phyloP scores from a whole-genome alignment of 768 basidiomycete species.

The Neoboletus subvelutipes region DNA sequence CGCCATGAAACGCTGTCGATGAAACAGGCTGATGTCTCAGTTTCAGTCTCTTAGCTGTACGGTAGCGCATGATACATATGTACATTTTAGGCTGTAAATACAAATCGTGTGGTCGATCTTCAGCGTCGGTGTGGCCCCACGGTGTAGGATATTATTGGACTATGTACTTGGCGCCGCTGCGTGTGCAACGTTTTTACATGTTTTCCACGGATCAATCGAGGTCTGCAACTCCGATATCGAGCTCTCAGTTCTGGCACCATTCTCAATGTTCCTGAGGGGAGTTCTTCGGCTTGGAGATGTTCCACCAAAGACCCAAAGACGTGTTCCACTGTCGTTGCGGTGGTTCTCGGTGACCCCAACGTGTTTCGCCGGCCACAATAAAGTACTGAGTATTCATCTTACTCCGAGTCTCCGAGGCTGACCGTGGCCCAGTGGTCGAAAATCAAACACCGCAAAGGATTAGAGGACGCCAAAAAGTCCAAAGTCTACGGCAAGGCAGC shows the following conservation, averaged over 20 bases:
- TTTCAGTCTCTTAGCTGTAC: neutral
- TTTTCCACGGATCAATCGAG: constrained; percentile 4
- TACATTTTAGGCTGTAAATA: neutral
- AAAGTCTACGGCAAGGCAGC: constrained; percentile 54
- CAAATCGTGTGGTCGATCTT: neutral
- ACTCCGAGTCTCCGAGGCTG: neutral
- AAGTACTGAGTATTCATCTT: constrained; percentile 26
- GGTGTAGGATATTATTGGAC: too few species aligned
- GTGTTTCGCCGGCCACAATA: constrained; percentile 40
- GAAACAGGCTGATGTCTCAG: constrained; percentile 5
- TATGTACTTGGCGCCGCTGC: neutral
- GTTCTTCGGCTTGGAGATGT: neutral
- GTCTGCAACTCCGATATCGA: neutral
- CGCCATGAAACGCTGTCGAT: constrained; percentile 6
- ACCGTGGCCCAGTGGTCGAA: constrained; percentile 61
- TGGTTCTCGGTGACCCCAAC: constrained; percentile 28
- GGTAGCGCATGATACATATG: neutral
- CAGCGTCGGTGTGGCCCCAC: neutral
- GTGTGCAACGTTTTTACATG: neutral
- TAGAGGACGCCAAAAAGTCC: constrained; percentile 61
- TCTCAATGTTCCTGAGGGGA: neutral
- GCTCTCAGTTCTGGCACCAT: neutral
- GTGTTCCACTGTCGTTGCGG: constrained; percentile 11
- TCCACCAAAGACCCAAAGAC: constrained; percentile 4
- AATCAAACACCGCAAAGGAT: constrained; percentile 69